phyloP scores from a whole-genome alignment of 371 early-diverging fungal genomes.

The Umbelopsis sp. region DNA sequence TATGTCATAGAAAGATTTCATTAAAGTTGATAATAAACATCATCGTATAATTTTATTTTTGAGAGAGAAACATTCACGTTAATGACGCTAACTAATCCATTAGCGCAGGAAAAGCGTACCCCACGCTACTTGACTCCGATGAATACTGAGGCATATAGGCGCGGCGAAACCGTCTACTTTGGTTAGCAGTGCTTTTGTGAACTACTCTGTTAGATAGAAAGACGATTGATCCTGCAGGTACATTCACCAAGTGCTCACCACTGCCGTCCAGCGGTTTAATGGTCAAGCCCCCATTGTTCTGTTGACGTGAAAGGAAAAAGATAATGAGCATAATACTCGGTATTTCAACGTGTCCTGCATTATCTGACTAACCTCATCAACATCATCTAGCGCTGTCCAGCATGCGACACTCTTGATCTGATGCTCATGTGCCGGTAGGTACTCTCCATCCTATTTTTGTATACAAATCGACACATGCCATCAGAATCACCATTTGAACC shows the following conservation, averaged over 20 bases:
- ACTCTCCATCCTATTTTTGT: conserved; percentile 42
- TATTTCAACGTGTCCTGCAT: no score
- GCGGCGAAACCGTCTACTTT: conserved; percentile 37
- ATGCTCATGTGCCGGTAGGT: conserved; percentile 25
- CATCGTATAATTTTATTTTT: no score
- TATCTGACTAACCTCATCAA: conserved; percentile 26
- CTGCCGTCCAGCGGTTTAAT: conserved; percentile 5
- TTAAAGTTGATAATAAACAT: no score
- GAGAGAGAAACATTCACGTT: neutral
- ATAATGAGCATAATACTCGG: neutral
- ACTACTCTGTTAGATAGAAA: conserved; percentile 56
- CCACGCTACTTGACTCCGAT: neutral
- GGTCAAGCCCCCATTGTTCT: conserved; percentile 5
- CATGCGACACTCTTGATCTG: conserved; percentile 49
- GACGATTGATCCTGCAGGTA: conserved; percentile 52
- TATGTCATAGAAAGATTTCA: no score
- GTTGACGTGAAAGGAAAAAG: neutral
- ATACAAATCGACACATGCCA: neutral
- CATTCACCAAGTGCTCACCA: conserved; percentile 3
- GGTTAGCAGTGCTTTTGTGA: conserved; percentile 61
- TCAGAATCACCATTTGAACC: no score
- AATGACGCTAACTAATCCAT: neutral
- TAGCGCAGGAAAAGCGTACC: neutral
- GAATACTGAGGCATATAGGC: conserved; percentile 67
- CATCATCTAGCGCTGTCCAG: conserved; percentile 57